These are phyloP conservation scores for Zygosaccharomyces pseudobailii DNA, from an alignment of 1,139 yeast genomes.

Conservation along the genomic window DNA sequence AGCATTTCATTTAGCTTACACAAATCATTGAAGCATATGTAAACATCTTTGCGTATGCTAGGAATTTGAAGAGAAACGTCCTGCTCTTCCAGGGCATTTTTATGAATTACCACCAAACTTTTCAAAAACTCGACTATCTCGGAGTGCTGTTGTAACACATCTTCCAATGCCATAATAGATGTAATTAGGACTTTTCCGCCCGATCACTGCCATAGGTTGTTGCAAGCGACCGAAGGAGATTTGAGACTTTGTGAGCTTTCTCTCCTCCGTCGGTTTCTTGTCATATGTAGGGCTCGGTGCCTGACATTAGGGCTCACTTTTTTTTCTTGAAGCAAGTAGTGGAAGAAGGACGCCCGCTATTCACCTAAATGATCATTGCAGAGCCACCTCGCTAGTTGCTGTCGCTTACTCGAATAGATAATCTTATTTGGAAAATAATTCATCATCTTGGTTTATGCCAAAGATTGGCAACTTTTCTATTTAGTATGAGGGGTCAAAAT, in stretches of 20 bases:
- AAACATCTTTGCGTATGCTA: slow-evolving; percentile 26
- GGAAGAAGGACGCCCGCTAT: too few species aligned
- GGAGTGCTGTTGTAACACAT: slow-evolving; percentile 21
- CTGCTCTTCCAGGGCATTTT: slow-evolving; percentile 19
- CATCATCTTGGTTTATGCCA: too few species aligned
- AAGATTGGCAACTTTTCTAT: too few species aligned
- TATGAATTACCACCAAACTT: slow-evolving; percentile 20
- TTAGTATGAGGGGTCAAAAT: too few species aligned
- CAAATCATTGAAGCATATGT: slow-evolving; percentile 27
- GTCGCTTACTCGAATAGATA: too few species aligned
- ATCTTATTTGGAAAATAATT: too few species aligned
- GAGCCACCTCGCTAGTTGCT: too few species aligned
- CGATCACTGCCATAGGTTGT: background rate
- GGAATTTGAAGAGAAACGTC: slow-evolving; percentile 14
- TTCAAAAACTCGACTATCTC: slow-evolving; percentile 21
- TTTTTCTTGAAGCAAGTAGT: too few species aligned
- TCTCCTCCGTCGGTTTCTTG: background rate
- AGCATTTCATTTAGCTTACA: slow-evolving; percentile 24
- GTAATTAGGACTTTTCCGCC: background rate
- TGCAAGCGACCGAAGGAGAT: background rate
- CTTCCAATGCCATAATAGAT: slow-evolving; percentile 22
- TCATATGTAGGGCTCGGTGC: background rate
- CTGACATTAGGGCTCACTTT: background rate
- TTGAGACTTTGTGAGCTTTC: background rate
- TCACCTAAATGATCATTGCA: too few species aligned